These are phyloP conservation scores for Dipteronia dyeriana DNA, from an alignment of 345 rosid species.

Conservation along the genomic window DNA sequence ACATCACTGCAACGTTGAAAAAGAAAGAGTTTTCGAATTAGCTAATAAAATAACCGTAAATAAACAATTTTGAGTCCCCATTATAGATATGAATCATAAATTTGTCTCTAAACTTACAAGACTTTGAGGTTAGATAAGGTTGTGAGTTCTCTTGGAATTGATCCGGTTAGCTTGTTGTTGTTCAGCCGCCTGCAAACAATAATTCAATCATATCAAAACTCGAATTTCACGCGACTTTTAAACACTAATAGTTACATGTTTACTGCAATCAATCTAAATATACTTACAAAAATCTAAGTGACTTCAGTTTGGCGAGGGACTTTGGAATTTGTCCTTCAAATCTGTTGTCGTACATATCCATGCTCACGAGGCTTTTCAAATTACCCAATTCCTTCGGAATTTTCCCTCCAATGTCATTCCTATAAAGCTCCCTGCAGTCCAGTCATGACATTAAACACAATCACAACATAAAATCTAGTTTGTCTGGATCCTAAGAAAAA, in stretches of 20 bases:
- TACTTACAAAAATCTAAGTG: constrained; percentile 69
- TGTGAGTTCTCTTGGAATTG: constrained; percentile 66
- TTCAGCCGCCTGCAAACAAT: constrained; percentile 51
- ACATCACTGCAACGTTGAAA: constrained; percentile 53
- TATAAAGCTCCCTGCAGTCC: constrained; percentile 63
- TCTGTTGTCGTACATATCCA: constrained; percentile 58
- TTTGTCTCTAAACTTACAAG: constrained; percentile 48
- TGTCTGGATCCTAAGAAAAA: neutral
- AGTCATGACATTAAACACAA: constrained; percentile 10
- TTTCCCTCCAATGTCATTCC: constrained; percentile 47
- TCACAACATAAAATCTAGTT: neutral
- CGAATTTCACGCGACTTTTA: neutral
- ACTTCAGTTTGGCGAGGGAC: constrained; percentile 58
- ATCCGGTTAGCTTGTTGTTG: constrained; percentile 63
- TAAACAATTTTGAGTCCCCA: neutral
- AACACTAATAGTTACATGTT: neutral
- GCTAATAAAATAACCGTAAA: neutral
- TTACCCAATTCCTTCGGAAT: constrained; percentile 63
- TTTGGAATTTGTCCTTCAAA: constrained; percentile 66
- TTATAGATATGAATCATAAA: neutral
- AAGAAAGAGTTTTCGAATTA: neutral
- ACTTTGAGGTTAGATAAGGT: constrained; percentile 56
- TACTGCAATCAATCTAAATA: neutral
- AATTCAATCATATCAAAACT: constrained; percentile 17
- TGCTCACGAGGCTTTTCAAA: constrained; percentile 55